A percentile compares a stretch with the other conserved stretches of the same genome.
phyloP scores from a whole-genome alignment of 1,284 basidiomycete genomes.

The Austroboletus niveus region DNA sequence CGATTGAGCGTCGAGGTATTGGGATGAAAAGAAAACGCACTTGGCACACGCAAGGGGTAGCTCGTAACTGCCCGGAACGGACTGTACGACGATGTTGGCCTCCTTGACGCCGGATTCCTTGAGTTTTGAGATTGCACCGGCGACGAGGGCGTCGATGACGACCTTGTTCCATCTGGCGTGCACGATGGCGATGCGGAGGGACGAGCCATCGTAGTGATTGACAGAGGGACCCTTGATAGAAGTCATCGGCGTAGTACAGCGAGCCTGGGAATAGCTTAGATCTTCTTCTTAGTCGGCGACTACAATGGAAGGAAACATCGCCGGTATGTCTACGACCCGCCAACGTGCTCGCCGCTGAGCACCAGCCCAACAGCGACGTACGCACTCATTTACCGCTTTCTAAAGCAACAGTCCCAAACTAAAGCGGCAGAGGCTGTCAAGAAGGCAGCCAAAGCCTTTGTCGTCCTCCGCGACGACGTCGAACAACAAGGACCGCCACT shows the following conservation, averaged over 20 bases:
- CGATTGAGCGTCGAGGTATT: neutral
- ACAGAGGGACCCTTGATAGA: slow-evolving; percentile 78
- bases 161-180: slow-evolving; percentile 92
- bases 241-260: slow-evolving; percentile 36
- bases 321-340: slow-evolving; percentile 36
- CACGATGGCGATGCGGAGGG: slow-evolving; percentile 83
- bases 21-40: slow-evolving; percentile 43
- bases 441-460: slow-evolving; percentile 59
- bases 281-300: no score
- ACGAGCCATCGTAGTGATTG: slow-evolving; percentile 71
- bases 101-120: slow-evolving; percentile 85
- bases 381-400: slow-evolving; percentile 69
- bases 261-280: no score
- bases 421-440: slow-evolving; percentile 66
- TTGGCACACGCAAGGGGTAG: slow-evolving; percentile 83
- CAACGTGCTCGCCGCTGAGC: slow-evolving; percentile 10
- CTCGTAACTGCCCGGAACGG: slow-evolving; percentile 93
- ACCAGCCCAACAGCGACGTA: slow-evolving; percentile 54
- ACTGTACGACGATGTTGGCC: slow-evolving; percentile 87
- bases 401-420: slow-evolving; percentile 55
- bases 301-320: slow-evolving; percentile 47
- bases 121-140: slow-evolving; percentile 75
- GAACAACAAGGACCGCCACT: slow-evolving; percentile 49
- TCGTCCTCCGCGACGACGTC: slow-evolving; percentile 55
- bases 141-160: slow-evolving; percentile 82